Evolutionary conservation across 2,329 filamentous ascomycete species (phyloP).

Genomic region (Aspergillus viridinutans): DNA sequence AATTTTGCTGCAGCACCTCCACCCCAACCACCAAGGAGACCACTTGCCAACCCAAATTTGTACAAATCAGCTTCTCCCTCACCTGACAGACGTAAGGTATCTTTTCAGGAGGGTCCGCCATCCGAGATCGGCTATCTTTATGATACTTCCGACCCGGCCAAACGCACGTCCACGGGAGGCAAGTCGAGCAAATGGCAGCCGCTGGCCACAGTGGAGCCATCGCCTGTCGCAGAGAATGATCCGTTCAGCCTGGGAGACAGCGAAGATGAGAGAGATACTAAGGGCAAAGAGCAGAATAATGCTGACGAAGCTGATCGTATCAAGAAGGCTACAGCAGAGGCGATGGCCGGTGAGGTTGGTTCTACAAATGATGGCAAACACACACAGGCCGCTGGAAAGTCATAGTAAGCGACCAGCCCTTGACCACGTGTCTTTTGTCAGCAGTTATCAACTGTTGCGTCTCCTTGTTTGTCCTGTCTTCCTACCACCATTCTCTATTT

Average conservation of each 20-base stretch:
- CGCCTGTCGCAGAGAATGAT: constrained; percentile 83
- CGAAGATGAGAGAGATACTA: constrained; percentile 81
- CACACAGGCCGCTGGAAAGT: constrained; percentile 24
- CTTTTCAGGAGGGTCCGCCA: constrained; percentile 60
- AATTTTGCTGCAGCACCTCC: constrained; percentile 45
- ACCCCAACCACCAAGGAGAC: constrained; percentile 53
- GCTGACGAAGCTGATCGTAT: constrained; percentile 54
- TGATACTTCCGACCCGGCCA: constrained; percentile 54
- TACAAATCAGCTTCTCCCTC: constrained; percentile 67
- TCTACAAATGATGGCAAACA: constrained; percentile 22
- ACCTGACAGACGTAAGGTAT: constrained; percentile 49
- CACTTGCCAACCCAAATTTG: constrained; percentile 70
- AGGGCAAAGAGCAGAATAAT: constrained; percentile 58
- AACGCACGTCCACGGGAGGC: constrained; percentile 50
- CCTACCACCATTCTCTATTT: constrained; percentile 4
- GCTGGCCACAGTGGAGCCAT: constrained; percentile 76
- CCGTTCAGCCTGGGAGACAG: constrained; percentile 95
- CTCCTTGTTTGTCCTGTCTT: background rate
- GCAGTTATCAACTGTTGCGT: background rate
- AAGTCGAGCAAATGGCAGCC: constrained; percentile 97
- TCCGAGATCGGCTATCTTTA: constrained; percentile 78
- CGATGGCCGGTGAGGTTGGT: constrained; percentile 40
- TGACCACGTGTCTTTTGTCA: background rate
- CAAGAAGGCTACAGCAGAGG: constrained; percentile 58
- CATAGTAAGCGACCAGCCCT: constrained; percentile 4